phyloP scores from a whole-genome alignment of 1,139 yeast genomes.

The Saccharomyces hybrid region DNA sequence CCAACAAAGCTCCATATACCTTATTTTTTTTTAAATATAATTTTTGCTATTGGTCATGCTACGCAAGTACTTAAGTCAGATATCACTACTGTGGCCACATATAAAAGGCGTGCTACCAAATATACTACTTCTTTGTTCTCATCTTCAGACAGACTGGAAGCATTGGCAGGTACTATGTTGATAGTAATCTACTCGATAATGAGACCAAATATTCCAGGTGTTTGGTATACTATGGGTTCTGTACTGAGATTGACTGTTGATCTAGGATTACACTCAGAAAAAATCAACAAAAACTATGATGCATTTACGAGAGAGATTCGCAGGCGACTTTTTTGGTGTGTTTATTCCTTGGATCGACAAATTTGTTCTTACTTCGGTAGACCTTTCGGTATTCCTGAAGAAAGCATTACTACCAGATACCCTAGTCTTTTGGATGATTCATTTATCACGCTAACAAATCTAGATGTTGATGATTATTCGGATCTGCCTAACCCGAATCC shows the following conservation, averaged over 20 bases:
- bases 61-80: constrained; percentile 66
- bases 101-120: constrained; percentile 58
- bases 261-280: constrained; percentile 69
- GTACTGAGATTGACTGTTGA: constrained; percentile 76
- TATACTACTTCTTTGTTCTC: constrained; percentile 54
- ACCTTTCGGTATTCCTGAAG: constrained; percentile 72
- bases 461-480: constrained; percentile 29
- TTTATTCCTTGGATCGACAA: constrained; percentile 75
- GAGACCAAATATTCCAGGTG: constrained; percentile 78
- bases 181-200: constrained; percentile 62
- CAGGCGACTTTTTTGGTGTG: constrained; percentile 81
- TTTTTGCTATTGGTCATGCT: constrained; percentile 76
- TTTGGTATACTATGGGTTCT: constrained; percentile 85
- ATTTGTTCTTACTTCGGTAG: constrained; percentile 64
- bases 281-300: constrained; percentile 37
- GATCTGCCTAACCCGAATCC: constrained; percentile 36
- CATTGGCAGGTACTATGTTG: constrained; percentile 63
- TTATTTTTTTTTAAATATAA: constrained; percentile 59
- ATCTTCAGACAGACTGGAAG: constrained; percentile 55
- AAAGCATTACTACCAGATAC: constrained; percentile 52
- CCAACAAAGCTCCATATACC: constrained; percentile 41
- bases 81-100: constrained; percentile 60
- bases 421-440: constrained; percentile 75
- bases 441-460: constrained; percentile 36
- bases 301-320: constrained; percentile 59